Percentiles rank a stretch among this genome's conserved stretches.
phyloP scores from a whole-genome alignment of 140 eudicot genomes.

The Erigeron philadelphicus region DNA sequence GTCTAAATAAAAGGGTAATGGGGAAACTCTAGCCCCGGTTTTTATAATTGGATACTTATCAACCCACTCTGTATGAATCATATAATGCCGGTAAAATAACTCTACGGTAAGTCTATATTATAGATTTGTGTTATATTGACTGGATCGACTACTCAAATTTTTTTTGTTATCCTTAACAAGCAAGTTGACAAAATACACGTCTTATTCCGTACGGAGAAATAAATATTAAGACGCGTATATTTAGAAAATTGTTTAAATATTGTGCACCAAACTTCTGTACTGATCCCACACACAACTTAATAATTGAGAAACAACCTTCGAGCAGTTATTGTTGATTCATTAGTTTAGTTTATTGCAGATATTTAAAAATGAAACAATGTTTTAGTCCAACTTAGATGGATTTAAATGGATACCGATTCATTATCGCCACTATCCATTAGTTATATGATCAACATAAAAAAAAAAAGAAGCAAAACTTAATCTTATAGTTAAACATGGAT shows the following conservation, averaged over 20 bases:
- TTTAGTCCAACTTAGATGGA: slow-evolving; percentile 10
- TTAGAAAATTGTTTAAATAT: background rate
- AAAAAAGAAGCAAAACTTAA: too few species aligned
- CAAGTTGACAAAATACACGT: background rate
- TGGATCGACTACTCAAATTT: too few species aligned
- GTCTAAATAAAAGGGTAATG: too few species aligned
- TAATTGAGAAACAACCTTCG: background rate
- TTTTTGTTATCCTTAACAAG: background rate
- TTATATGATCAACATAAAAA: too few species aligned
- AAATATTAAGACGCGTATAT: background rate
- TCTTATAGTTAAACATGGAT: too few species aligned
- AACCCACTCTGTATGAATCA: too few species aligned
- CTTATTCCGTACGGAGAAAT: background rate
- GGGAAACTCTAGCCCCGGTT: too few species aligned
- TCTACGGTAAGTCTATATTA: too few species aligned
- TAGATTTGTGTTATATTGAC: too few species aligned
- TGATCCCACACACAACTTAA: background rate
- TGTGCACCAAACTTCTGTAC: background rate
- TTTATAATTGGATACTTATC: too few species aligned
- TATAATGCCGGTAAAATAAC: too few species aligned
- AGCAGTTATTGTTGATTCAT: background rate
- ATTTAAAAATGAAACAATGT: background rate
- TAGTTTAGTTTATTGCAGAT: background rate
- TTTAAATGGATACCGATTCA: background rate
- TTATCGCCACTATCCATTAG: too few species aligned